Percentiles rank a stretch among this genome's conserved stretches.
Evolutionary conservation across 176 grass and related monocot genomes (phyloP).

Genomic region (Saccharum officinarum): DNA sequence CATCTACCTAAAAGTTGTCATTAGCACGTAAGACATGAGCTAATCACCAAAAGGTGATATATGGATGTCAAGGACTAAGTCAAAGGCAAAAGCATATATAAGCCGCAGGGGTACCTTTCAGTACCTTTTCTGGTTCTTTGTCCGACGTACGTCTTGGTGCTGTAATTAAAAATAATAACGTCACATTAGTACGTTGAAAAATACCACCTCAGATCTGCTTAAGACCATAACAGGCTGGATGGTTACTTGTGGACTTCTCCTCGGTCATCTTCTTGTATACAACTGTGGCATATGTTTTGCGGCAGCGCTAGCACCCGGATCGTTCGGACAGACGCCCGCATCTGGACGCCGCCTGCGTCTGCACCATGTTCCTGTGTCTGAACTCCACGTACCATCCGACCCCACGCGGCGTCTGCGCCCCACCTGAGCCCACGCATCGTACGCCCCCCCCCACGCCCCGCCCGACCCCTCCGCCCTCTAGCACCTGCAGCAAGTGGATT

Average conservation of each 20-base stretch:
- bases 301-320: too few relatives aligned
- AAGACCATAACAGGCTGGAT: neutral
- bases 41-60: conserved; percentile 55
- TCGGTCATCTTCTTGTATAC: neutral
- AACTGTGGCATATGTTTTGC: neutral
- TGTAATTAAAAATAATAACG: neutral
- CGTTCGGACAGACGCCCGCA: too few relatives aligned
- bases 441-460: too few relatives aligned
- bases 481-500: too few relatives aligned
- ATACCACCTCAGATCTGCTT: neutral
- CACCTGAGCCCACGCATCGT: too few relatives aligned
- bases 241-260: neutral
- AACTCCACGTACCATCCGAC: too few relatives aligned
- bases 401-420: too few relatives aligned
- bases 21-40: conserved; percentile 34
- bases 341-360: too few relatives aligned
- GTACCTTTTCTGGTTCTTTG: neutral
- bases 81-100: conserved; percentile 13
- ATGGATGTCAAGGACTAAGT: conserved; percentile 33
- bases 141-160: conserved; percentile 12
- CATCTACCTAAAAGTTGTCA: conserved; percentile 20
- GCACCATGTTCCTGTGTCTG: too few relatives aligned
- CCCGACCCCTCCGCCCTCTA: too few relatives aligned
- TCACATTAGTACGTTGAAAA: neutral
- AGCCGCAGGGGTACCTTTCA: neutral